phyloP scores from a whole-genome alignment of 352 stramenopile species.

The Phytophthora sojae region DNA sequence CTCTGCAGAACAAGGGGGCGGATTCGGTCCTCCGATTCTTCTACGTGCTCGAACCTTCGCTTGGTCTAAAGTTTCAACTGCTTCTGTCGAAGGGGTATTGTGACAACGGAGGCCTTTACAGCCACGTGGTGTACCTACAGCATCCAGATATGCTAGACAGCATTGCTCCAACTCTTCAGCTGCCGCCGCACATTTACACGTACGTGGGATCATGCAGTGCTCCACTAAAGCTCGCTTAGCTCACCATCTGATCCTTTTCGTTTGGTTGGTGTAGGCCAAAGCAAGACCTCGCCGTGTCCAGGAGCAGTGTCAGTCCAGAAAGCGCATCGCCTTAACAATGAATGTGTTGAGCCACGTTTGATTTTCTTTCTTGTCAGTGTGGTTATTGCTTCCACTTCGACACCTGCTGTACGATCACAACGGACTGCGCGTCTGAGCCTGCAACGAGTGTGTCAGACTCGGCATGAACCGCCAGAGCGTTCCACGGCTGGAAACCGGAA shows the following conservation, averaged over 20 bases:
- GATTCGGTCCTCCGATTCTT: constrained; percentile 73
- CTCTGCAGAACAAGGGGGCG: constrained; percentile 29
- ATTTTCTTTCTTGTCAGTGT: constrained; percentile 18
- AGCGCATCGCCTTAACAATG: constrained; percentile 9
- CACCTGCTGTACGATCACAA: constrained; percentile 70
- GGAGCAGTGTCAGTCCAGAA: not conserved
- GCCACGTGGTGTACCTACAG: constrained; percentile 80
- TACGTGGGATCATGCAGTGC: constrained; percentile 25
- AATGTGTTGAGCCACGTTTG: constrained; percentile 17
- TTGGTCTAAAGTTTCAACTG: constrained; percentile 80
- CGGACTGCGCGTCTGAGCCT: constrained; percentile 78
- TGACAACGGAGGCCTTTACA: constrained; percentile 68
- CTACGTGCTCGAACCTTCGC: constrained; percentile 79
- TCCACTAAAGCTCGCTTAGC: not conserved
- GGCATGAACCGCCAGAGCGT: constrained; percentile 69
- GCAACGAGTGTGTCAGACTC: constrained; percentile 80
- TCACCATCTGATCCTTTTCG: not conserved
- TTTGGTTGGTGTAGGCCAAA: constrained; percentile 11
- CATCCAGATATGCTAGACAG: constrained; percentile 55
- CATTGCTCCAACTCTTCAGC: constrained; percentile 53
- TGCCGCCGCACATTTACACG: constrained; percentile 59
- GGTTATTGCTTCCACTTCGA: constrained; percentile 51
- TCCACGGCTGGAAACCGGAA: constrained; percentile 65
- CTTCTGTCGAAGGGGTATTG: constrained; percentile 72
- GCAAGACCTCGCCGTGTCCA: not conserved